Evolutionary conservation across 1,284 basidiomycete species (phyloP), one percentile per base, ranked within the genome.

Genomic region (Apiotrichum akiyoshidainum): DNA sequence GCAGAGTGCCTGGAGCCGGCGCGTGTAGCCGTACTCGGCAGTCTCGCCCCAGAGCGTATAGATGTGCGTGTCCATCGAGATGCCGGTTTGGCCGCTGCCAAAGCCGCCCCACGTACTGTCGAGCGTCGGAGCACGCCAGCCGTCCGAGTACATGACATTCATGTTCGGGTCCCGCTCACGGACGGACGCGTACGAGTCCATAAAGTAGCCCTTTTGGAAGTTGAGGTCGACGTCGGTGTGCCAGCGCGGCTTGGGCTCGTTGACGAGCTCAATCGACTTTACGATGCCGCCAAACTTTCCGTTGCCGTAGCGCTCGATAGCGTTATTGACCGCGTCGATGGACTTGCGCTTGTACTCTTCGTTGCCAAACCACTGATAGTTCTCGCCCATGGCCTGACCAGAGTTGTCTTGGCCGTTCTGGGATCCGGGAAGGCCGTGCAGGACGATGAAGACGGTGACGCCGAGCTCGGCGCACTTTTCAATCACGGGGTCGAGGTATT

Each of bases 371-470:
- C 92, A 96, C 37, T 78, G 66, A 12, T 88, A 87, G 19, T 79
- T 65, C 53, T 86, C 81, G 56, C 80, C 31, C 17, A 48, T 13
- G 8, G n/a, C 83, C 42, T 87, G 86, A 6, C 92, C 92, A 14
- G 87, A 90, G 77, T 92, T 92, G 77, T 92, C 90, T 58, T 86
- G 90, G 8, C 79, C 79, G 68, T 83, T 92, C 78, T 93, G 87
- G 66, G 86, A 88, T 21, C 89, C 90, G 0, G 90, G 90, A 21
- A 84, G 88, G 53, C 90, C 89, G 72, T 93, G 90, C n/a, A 80
- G 63, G 59, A 80, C 73, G 37, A 78, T 63, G 54, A 95, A 85
- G 57, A 95, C 46, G n/a, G 92, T 92, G 57, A 97, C 75, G 5
- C 85, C 84, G 68, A 90, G 77, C 35, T 85, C 83, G 21, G 80